A percentile compares a stretch with the other conserved stretches of the same genome.
phyloP scores from a whole-genome alignment of 2,329 filamentous ascomycete genomes.

The Pseudogymnoascus sp. region DNA sequence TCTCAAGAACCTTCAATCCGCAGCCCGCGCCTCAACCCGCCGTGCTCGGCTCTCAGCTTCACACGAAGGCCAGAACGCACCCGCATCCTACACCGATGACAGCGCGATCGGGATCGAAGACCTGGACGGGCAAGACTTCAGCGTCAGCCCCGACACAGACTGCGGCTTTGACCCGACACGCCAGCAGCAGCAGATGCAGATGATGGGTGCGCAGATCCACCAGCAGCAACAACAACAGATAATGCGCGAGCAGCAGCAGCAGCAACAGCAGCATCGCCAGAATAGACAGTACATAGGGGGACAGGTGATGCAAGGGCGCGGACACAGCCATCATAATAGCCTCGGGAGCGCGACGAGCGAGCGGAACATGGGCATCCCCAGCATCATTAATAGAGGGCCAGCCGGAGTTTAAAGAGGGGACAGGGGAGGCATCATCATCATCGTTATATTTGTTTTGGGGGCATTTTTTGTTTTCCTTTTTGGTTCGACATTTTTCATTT shows the following conservation, averaged over 20 bases:
- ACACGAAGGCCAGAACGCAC: slow-evolving; percentile 26
- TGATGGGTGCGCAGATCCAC: slow-evolving; percentile 15
- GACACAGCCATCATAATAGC: slow-evolving; percentile 8
- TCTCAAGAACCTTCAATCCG: slow-evolving; percentile 68
- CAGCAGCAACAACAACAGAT: slow-evolving; percentile 19
- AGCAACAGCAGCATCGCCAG: background rate
- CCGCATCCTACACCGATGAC: slow-evolving; percentile 45
- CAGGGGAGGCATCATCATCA: background rate
- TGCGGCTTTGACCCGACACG: slow-evolving; percentile 26
- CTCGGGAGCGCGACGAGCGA: slow-evolving; percentile 1
- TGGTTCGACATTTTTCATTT: background rate
- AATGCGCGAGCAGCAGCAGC: background rate
- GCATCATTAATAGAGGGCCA: slow-evolving; percentile 8
- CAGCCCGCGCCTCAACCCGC: slow-evolving; percentile 55
- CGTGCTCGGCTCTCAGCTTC: slow-evolving; percentile 49
- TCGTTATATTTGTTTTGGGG: background rate
- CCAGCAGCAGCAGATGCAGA: background rate
- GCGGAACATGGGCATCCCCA: background rate
- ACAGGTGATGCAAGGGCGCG: slow-evolving; percentile 26
- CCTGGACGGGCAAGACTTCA: slow-evolving; percentile 40
- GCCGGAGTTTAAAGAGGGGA: slow-evolving; percentile 8
- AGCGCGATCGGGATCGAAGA: slow-evolving; percentile 60
- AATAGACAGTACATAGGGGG: slow-evolving; percentile 14
- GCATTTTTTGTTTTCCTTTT: background rate
- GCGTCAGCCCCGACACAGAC: slow-evolving; percentile 45